phyloP scores from a whole-genome alignment of 345 rosid species.

The Cardiospermum halicacabum region DNA sequence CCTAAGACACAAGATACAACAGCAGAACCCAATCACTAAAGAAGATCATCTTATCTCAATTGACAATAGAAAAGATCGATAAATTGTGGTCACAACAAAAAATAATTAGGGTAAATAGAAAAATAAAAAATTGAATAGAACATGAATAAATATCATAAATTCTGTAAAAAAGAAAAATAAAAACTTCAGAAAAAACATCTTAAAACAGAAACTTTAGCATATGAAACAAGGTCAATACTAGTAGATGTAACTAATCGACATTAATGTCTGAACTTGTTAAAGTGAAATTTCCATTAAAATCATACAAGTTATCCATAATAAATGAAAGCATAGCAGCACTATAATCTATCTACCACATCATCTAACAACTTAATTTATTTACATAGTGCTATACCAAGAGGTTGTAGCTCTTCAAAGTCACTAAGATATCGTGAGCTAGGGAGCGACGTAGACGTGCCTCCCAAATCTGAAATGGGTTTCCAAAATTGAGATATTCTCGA shows the following conservation, averaged over 20 bases:
- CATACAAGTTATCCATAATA: constrained; percentile 9
- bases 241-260: neutral
- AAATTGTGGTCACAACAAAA: no score
- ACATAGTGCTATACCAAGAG: constrained; percentile 57
- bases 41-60: neutral
- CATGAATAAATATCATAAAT: neutral
- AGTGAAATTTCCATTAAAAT: constrained; percentile 7
- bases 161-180: neutral
- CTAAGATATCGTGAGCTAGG: constrained; percentile 84
- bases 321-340: neutral
- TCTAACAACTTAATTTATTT: neutral
- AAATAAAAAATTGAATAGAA: no score
- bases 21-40: neutral
- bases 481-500: constrained; percentile 83
- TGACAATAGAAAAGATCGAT: neutral
- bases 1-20: neutral
- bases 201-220: neutral
- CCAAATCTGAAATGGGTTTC: constrained; percentile 60
- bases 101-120: no score
- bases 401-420: constrained; percentile 92
- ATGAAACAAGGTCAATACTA: neutral
- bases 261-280: neutral
- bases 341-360: neutral
- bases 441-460: constrained; percentile 39
- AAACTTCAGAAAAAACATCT: neutral